These are phyloP conservation scores for Talaromyces sp. DNA, from an alignment of 2,329 filamentous ascomycete species.

Conservation along the genomic window DNA sequence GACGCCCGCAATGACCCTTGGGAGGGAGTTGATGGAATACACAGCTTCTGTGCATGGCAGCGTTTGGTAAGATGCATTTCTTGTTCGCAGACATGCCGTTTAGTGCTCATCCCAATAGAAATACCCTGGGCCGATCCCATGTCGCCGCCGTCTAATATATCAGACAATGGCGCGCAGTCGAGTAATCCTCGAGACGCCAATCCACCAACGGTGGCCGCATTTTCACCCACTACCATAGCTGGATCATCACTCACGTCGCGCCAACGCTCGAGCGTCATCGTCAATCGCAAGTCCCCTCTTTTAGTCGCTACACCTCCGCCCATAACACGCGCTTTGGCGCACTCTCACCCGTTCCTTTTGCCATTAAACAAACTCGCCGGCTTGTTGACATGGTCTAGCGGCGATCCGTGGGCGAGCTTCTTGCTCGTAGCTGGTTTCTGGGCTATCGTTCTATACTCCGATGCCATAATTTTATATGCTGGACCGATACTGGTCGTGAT, in stretches of 20 bases:
- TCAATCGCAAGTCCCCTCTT: slow-evolving; percentile 93
- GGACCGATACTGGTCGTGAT: slow-evolving; percentile 80
- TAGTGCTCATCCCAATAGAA: slow-evolving; percentile 25
- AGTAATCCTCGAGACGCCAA: slow-evolving; percentile 41
- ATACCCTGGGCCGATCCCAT: slow-evolving; percentile 56
- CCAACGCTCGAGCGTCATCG: slow-evolving; percentile 84
- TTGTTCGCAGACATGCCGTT: not conserved
- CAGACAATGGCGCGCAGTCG: slow-evolving; percentile 36
- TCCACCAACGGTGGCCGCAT: slow-evolving; percentile 78
- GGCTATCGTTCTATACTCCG: slow-evolving; percentile 81
- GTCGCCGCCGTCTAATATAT: slow-evolving; percentile 42
- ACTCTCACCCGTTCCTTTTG: slow-evolving; percentile 90
- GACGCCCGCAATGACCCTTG: slow-evolving; percentile 32
- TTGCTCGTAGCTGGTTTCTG: slow-evolving; percentile 81
- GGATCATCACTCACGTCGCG: slow-evolving; percentile 66
- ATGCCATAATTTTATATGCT: slow-evolving; percentile 72
- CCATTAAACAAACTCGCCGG: slow-evolving; percentile 83
- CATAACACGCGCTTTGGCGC: slow-evolving; percentile 88
- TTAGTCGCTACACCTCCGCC: slow-evolving; percentile 91
- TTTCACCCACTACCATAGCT: slow-evolving; percentile 78
- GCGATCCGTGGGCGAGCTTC: slow-evolving; percentile 96
- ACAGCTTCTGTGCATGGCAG: slow-evolving; percentile 48
- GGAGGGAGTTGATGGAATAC: slow-evolving; percentile 29
- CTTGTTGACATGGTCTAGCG: slow-evolving; percentile 87
- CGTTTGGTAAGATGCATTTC: slow-evolving; percentile 41